A percentile compares a stretch with the other conserved stretches of the same genome.
Evolutionary conservation across 257 asterid genomes (phyloP).

Genomic region (Solanum phureja): DNA sequence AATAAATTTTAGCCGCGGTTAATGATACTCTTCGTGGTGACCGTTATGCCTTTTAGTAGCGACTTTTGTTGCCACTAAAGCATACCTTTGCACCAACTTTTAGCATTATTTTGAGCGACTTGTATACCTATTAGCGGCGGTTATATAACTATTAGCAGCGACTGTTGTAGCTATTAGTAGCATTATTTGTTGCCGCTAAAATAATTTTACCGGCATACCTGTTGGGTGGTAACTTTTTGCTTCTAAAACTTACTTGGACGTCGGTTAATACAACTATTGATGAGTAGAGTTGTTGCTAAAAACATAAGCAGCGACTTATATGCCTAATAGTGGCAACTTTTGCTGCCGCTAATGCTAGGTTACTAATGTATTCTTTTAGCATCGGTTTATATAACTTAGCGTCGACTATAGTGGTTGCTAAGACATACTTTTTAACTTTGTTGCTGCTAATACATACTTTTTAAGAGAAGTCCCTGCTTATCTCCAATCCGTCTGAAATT

Average conservation of each 20-base stretch:
- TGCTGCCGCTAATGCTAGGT: background rate
- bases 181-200: too few species aligned
- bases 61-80: fast-evolving
- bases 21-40: too few species aligned
- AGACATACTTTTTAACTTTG: too few species aligned
- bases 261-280: too few species aligned
- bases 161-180: background rate
- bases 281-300: too few species aligned
- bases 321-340: background rate
- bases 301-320: background rate
- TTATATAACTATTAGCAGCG: background rate
- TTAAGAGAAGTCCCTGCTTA: too few species aligned
- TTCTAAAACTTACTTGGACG: background rate
- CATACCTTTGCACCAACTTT: background rate
- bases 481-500: too few species aligned
- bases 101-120: background rate
- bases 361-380: background rate
- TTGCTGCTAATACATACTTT: too few species aligned
- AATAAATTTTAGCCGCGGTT: background rate
- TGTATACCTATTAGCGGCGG: background rate
- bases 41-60: background rate
- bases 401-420: too few species aligned
- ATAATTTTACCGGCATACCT: too few species aligned
- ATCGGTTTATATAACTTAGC: too few species aligned
- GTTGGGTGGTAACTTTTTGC: background rate